Evolutionary conservation across 331 rosid genomes (phyloP).

Genomic region (Spiraea crenata): DNA sequence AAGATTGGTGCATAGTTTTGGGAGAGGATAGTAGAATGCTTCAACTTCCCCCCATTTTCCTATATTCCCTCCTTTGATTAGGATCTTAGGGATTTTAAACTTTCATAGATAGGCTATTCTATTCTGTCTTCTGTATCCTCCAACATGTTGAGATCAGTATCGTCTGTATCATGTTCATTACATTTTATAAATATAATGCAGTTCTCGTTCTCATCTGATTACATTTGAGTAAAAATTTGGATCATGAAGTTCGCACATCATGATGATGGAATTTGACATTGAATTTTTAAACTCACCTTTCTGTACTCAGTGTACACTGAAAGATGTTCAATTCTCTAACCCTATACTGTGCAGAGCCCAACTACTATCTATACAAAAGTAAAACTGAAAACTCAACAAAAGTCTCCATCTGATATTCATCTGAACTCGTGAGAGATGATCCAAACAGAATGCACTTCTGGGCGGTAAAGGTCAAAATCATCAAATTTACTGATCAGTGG

Average conservation of each 20-base stretch:
- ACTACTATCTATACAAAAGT: neutral
- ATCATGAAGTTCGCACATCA: no score
- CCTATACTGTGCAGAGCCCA: neutral
- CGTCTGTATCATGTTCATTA: neutral
- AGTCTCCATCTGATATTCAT: neutral
- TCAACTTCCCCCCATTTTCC: neutral
- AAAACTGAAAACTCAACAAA: neutral
- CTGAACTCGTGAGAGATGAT: neutral
- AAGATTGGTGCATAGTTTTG: conserved; percentile 9
- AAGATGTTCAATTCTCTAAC: neutral
- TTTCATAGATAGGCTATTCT: conserved; percentile 5
- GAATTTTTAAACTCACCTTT: no score
- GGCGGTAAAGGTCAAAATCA: neutral
- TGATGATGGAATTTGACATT: no score
- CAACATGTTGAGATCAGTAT: neutral
- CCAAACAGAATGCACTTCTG: neutral
- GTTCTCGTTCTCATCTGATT: conserved; percentile 7
- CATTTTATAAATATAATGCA: neutral
- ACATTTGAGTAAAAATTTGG: neutral
- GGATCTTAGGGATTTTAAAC: conserved; percentile 3
- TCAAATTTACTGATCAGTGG: neutral
- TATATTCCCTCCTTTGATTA: neutral
- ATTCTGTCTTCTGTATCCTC: neutral
- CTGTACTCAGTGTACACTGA: neutral
- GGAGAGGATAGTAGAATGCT: conserved; percentile 10